phyloP scores from a whole-genome alignment of 2,329 filamentous ascomycete species.

The Epichloe baconii region DNA sequence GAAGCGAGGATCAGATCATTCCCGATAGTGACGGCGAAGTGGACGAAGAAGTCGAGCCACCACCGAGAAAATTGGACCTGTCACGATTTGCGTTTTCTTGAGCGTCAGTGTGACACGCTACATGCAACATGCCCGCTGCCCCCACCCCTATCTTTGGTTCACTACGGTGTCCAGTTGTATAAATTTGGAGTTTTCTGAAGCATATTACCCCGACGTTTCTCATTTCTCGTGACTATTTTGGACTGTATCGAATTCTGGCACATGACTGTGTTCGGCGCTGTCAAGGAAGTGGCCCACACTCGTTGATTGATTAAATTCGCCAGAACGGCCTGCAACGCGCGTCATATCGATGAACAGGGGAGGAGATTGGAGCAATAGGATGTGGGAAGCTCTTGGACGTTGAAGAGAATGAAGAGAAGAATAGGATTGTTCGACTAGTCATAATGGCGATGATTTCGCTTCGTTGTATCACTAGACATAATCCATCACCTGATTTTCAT shows the following conservation, averaged over 20 bases:
- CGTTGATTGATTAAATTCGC: neutral
- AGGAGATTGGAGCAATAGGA: neutral
- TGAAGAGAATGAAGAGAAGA: neutral
- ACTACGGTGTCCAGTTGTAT: neutral
- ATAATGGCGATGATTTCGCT: neutral
- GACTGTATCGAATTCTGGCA: neutral
- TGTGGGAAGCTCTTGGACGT: neutral
- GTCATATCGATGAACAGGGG: too few relatives aligned
- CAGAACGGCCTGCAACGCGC: too few relatives aligned
- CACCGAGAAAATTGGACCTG: conserved; percentile 29
- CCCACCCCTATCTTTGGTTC: neutral
- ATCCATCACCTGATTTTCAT: neutral
- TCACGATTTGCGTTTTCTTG: conserved; percentile 33
- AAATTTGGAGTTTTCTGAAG: neutral
- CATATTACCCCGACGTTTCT: conserved; percentile 7
- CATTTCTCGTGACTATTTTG: neutral
- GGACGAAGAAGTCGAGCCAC: conserved; percentile 22
- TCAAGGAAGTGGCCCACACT: neutral
- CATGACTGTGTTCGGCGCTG: neutral
- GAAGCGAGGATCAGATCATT: conserved; percentile 45
- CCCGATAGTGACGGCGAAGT: conserved; percentile 38
- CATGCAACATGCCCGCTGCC: neutral
- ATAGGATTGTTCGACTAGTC: neutral
- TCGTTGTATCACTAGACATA: neutral
- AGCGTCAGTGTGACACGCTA: conserved; percentile 2